Base-by-base conservation (phyloP, 257 asterid genomes). In the Voacanga thouarsii region DNA sequence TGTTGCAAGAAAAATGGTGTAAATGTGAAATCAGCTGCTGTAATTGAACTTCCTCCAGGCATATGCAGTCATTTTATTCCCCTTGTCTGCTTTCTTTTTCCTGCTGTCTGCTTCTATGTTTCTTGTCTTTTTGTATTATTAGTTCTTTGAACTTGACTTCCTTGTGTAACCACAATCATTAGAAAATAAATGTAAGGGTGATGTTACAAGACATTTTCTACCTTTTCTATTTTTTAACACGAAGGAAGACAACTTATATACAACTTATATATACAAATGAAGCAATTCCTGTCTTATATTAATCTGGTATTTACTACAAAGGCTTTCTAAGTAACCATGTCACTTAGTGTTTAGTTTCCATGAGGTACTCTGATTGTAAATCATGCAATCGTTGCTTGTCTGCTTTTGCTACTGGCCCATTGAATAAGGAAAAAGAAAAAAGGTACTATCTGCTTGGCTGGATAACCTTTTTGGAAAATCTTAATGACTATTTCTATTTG, bases 21-120 rank as follows among this genome's bases (percentile, higher is more conserved):
- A 56, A 82, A 89, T 78, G 81, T 89, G 72, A 93, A 92, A 83
- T 90, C 98, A 51, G 71, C 97, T 45, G 89, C 98, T 37, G 11
- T 96, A 72, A 88, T 96, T 81, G 99, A 96, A 83, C 94, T 96
- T 50, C 99, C 99, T 78, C 86, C 93, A 64, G 99, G 98, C 90
- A 89, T 51, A 7, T 33, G 37, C 72, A 7, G 77, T 59, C 75
- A 44, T 77, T 80, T 61, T 57, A n/a, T 69, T 63, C 51, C 55
- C 72, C 84, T 80, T 84, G 41, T 79, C 41, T 68, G 49, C 73
- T 41, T 19, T 39, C 45, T n/a, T 68, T 23, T 8, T 41, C 73
- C 73, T 68, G 73, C 30, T 68, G 24, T 68, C 73, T 41, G 73
- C 53, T 16, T 66, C 51, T 41, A 0, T 41, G 6, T 68, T 10